These are phyloP conservation scores for Zymoseptoria ardabiliae DNA, from an alignment of 2,329 filamentous ascomycete species.

Conservation along the genomic window DNA sequence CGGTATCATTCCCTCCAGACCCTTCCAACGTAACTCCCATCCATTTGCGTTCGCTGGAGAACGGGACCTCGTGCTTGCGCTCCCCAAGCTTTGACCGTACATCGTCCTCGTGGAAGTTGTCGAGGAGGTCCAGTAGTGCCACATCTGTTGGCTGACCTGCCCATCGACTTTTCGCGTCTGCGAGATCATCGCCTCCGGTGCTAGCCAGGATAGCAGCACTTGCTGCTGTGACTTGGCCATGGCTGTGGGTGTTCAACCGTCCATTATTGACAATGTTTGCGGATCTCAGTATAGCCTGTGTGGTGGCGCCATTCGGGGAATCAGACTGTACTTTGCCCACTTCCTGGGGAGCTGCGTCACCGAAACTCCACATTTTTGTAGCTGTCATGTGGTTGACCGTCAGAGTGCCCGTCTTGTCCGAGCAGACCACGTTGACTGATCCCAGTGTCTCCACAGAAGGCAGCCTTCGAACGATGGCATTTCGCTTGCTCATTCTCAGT, in stretches of 20 bases:
- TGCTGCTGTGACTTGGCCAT: constrained; percentile 50
- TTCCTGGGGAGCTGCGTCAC: constrained; percentile 51
- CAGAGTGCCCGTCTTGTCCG: constrained; percentile 93
- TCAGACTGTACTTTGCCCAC: constrained; percentile 48
- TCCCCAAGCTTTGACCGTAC: constrained; percentile 78
- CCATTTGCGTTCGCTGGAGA: constrained; percentile 97
- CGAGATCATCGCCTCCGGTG: constrained; percentile 55
- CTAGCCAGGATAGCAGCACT: constrained; percentile 80
- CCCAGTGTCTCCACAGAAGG: constrained; percentile 96
- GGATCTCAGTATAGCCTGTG: constrained; percentile 74
- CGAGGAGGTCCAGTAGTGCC: constrained; percentile 88
- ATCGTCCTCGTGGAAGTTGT: constrained; percentile 86
- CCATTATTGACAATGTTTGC: constrained; percentile 97
- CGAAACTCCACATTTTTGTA: constrained; percentile 90
- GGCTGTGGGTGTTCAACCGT: constrained; percentile 61
- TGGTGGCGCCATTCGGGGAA: constrained; percentile 60
- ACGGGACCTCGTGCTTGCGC: constrained; percentile 78
- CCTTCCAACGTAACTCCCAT: constrained; percentile 83
- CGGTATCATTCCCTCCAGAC: constrained; percentile 63
- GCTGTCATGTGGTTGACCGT: constrained; percentile 99
- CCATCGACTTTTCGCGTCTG: constrained; percentile 77
- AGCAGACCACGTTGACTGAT: constrained; percentile 99
- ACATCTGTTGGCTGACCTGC: constrained; percentile 96
- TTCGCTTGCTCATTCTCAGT: constrained; percentile 87
- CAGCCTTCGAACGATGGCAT: constrained; percentile 90